A percentile compares a stretch with the other conserved stretches of the same genome.
Evolutionary conservation across 331 rosid species (phyloP).

Genomic region (Arachis monticola): DNA sequence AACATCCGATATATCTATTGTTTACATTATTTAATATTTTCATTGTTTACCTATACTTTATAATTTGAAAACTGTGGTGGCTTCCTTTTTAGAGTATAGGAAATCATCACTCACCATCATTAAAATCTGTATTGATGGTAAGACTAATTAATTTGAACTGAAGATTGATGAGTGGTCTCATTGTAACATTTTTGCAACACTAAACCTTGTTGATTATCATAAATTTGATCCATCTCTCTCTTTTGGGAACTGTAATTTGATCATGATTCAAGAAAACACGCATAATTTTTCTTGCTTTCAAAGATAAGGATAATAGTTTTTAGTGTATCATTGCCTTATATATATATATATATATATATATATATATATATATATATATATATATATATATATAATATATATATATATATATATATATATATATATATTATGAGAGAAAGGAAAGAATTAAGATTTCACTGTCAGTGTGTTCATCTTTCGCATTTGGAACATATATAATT

Average conservation of each 20-base stretch:
- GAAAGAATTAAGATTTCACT: not conserved
- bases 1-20: too few species aligned
- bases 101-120: too few species aligned
- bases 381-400: too few species aligned
- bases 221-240: constrained; percentile 8
- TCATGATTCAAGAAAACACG: constrained; percentile 22
- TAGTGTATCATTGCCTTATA: constrained; percentile 11
- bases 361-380: too few species aligned
- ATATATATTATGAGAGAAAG: not conserved
- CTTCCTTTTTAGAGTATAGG: too few species aligned
- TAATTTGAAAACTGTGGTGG: too few species aligned
- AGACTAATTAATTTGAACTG: too few species aligned
- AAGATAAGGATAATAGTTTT: not conserved
- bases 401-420: too few species aligned
- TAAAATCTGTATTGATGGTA: too few species aligned
- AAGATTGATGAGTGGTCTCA: constrained; percentile 26
- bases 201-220: constrained; percentile 29
- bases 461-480: constrained; percentile 6
- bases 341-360: too few species aligned
- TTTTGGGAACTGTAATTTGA: constrained; percentile 6
- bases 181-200: constrained; percentile 21
- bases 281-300: constrained; percentile 20
- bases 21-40: too few species aligned
- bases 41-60: too few species aligned
- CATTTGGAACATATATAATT: not conserved